Evolutionary conservation across 2,329 filamentous ascomycete genomes (phyloP).

Genomic region (Mycosphaerella sp.): DNA sequence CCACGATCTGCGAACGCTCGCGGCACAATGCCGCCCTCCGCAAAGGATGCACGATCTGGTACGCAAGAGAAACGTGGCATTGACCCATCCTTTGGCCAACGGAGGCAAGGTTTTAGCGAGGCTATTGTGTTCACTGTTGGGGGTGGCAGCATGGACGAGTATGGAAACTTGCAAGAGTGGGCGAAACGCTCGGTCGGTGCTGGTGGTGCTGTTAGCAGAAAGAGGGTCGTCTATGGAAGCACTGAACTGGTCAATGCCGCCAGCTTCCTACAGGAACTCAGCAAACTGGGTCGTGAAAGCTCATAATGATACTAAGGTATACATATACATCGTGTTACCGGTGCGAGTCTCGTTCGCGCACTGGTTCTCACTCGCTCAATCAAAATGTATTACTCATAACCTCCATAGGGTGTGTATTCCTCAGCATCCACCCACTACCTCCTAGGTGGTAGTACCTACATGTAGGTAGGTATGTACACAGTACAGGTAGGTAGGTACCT

Average conservation of each 20-base stretch:
- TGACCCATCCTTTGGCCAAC: constrained; percentile 23
- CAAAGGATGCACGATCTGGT: constrained; percentile 37
- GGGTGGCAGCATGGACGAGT: constrained; percentile 97
- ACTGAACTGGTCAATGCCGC: constrained; percentile 64
- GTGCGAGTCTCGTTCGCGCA: too few relatives aligned
- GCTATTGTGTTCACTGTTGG: constrained; percentile 49
- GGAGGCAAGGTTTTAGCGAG: constrained; percentile 36
- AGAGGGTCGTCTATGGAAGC: constrained; percentile 88
- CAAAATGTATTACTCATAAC: too few relatives aligned
- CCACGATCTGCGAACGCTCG: constrained; percentile 87
- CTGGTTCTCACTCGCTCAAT: too few relatives aligned
- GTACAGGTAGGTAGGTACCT: too few relatives aligned
- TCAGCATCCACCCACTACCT: too few relatives aligned
- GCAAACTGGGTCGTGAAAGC: constrained; percentile 51
- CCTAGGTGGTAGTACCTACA: too few relatives aligned
- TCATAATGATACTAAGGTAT: constrained; percentile 25
- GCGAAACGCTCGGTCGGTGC: constrained; percentile 63
- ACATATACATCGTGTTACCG: neutral
- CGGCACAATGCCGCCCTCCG: constrained; percentile 80
- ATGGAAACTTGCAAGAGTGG: constrained; percentile 96
- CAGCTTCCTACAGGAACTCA: constrained; percentile 56
- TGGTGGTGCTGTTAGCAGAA: constrained; percentile 53
- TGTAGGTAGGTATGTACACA: too few relatives aligned
- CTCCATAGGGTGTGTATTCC: too few relatives aligned
- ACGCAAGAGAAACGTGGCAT: constrained; percentile 34